Base-by-base conservation (phyloP, 78 protist species). In the Dictyostelium purpureum region DNA sequence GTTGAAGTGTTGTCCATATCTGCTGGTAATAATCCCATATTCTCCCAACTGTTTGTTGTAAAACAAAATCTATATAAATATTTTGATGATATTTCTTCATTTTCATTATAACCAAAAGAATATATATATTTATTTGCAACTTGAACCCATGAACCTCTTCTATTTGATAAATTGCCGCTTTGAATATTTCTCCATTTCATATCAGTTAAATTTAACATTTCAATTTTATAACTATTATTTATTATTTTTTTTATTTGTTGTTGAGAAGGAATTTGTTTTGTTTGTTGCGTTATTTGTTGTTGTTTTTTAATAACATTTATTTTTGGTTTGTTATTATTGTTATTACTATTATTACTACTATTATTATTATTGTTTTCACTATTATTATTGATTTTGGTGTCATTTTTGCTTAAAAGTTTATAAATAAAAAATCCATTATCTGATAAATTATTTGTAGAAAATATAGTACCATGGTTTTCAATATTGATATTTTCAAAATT, bases 171-270 rank as follows among this genome's bases (percentile, higher is more conserved):
- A n/a, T 67, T 49, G 10, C 76, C 76, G 37, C 31, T 37, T 40
- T 67, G 76, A 40, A 67, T 67, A 1, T 26, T 67, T 67, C 76
- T 67, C 76, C 76, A 67, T 67, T 67, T 67, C 76, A 67, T 67
- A n/a, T 67, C 76, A 0, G 76, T 67, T 5, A 67, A 21, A 67
- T 38, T 67, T n/a, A 67, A 67, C 76, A 67, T 67, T 38, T 67
- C 76, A 43, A 67, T 67, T 21, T 33, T 61, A 61, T 61, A 61
- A 31, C 10, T 10, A n/a, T 54, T 54, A 54, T 12, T 56, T 56
- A 24, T 24, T 56, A 24, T 56, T 54, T 54, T 14, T 54, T 54
- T 14, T 49, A 14, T 49, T 54, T 54, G 63, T 56, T 56, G 65
- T 56, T 56, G 65, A n/a, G n/a, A n/a, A n/a, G n/a, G n/a, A n/a